Evolutionary conservation across 495 filamentous ascomycete species (phyloP).

Genomic region (Viridothelium virens): DNA sequence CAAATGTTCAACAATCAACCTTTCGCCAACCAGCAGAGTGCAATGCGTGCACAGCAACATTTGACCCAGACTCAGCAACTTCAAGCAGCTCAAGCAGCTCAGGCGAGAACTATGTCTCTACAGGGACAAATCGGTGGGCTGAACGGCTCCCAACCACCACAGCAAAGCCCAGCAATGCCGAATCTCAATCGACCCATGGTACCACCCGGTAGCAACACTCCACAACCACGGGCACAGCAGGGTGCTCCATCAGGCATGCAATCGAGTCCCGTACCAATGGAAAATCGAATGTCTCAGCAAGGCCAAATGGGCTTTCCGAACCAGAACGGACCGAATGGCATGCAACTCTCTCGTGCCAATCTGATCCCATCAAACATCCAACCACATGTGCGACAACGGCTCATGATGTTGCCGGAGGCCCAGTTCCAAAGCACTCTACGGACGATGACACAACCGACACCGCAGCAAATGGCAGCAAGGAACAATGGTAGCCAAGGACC

Average conservation of each 20-base stretch:
- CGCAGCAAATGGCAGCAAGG: conserved; percentile 1
- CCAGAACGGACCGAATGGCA: background rate
- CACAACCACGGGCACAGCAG: conserved; percentile 22
- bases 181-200: conserved; percentile 54
- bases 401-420: background rate
- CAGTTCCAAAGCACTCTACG: background rate
- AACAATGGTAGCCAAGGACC: background rate
- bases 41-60: conserved; percentile 24
- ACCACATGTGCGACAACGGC: background rate
- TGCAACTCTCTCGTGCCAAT: background rate
- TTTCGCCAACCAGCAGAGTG: conserved; percentile 31
- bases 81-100: conserved; percentile 26
- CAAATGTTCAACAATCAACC: conserved; percentile 22
- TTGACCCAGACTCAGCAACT: conserved; percentile 25
- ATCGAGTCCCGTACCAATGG: conserved; percentile 13
- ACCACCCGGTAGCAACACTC: conserved; percentile 30
- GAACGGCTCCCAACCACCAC: conserved; percentile 38
- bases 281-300: conserved; percentile 22
- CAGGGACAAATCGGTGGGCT: conserved; percentile 44
- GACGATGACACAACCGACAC: background rate
- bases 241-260: conserved; percentile 14
- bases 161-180: conserved; percentile 50
- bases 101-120: conserved; percentile 36
- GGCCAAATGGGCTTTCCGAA: conserved; percentile 16
- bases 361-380: background rate